phyloP scores from a whole-genome alignment of 164 flowering plant genomes.

The Paratinospora sagittata region DNA sequence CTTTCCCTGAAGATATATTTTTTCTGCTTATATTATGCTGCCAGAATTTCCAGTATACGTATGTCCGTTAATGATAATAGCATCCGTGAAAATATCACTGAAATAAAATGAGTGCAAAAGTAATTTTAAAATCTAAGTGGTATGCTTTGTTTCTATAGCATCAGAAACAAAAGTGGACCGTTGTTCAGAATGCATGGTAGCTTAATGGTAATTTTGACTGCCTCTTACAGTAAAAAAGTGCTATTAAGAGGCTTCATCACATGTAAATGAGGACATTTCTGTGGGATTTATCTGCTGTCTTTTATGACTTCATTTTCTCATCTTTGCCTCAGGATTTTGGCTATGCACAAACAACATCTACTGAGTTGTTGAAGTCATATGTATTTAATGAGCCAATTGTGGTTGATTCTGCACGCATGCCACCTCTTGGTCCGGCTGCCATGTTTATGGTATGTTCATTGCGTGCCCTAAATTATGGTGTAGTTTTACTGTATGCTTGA shows the following conservation, averaged over 20 bases:
- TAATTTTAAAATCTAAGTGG: background rate
- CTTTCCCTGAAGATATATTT: background rate
- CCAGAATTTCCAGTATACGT: background rate
- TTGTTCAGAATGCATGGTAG: too few relatives aligned
- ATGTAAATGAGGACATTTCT: background rate
- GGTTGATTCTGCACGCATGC: constrained; percentile 69
- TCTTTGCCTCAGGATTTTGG: constrained; percentile 73
- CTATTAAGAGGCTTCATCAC: background rate
- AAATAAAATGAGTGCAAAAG: background rate
- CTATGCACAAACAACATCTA: constrained; percentile 91
- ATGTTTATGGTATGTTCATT: constrained; percentile 68
- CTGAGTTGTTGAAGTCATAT: constrained; percentile 83
- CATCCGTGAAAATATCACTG: background rate
- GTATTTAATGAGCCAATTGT: constrained; percentile 91
- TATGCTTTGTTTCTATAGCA: background rate
- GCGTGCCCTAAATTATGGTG: constrained; percentile 4
- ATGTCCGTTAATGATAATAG: background rate
- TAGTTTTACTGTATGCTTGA: background rate
- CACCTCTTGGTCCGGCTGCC: constrained; percentile 81
- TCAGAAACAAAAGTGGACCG: too few relatives aligned
- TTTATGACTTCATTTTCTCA: constrained; percentile 6
- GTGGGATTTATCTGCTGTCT: background rate
- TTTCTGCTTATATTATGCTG: background rate
- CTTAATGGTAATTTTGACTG: background rate
- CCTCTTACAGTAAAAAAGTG: background rate